A percentile compares a stretch with the other conserved stretches of the same genome.
Conservation (phyloP, 2,329 filamentous ascomycete genomes). For the Magnaporthiopsis rhizophila region DNA sequence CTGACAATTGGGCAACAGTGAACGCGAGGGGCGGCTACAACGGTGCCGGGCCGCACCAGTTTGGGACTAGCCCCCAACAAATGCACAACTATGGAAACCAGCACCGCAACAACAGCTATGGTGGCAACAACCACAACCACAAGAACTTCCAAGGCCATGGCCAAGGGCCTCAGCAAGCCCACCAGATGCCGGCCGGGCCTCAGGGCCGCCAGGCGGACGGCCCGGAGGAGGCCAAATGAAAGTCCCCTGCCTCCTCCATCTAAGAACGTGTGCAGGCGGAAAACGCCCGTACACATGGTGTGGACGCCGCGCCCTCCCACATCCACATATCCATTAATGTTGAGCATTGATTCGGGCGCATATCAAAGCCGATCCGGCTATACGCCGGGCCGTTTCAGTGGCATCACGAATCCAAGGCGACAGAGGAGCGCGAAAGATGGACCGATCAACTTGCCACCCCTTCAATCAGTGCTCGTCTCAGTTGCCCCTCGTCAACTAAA, state of each 20-base stretch:
- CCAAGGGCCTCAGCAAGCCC: slow-evolving; percentile 30
- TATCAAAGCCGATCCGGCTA: neutral
- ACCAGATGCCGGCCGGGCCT: slow-evolving; percentile 25
- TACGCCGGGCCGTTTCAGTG: neutral
- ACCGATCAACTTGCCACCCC: neutral
- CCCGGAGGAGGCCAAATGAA: slow-evolving; percentile 35
- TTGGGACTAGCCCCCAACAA: slow-evolving; percentile 58
- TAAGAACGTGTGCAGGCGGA: neutral
- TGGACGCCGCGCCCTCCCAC: neutral
- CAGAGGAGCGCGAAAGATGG: neutral
- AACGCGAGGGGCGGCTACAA: slow-evolving; percentile 54
- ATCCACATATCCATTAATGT: neutral
- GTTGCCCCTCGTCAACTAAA: neutral
- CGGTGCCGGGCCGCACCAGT: slow-evolving; percentile 52
- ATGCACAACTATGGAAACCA: slow-evolving; percentile 54
- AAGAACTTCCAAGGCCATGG: slow-evolving; percentile 42
- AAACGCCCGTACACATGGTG: neutral
- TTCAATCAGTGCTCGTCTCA: neutral
- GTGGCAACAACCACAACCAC: slow-evolving; percentile 18
- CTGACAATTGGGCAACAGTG: slow-evolving; percentile 32
- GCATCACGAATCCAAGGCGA: neutral
- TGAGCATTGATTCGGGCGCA: neutral
- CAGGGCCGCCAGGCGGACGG: slow-evolving; percentile 29
- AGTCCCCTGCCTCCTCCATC: neutral
- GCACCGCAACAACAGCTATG: slow-evolving; percentile 49